Evolutionary conservation across 805 yeast species (phyloP).

Genomic region (Starmerella scarabaei): DNA sequence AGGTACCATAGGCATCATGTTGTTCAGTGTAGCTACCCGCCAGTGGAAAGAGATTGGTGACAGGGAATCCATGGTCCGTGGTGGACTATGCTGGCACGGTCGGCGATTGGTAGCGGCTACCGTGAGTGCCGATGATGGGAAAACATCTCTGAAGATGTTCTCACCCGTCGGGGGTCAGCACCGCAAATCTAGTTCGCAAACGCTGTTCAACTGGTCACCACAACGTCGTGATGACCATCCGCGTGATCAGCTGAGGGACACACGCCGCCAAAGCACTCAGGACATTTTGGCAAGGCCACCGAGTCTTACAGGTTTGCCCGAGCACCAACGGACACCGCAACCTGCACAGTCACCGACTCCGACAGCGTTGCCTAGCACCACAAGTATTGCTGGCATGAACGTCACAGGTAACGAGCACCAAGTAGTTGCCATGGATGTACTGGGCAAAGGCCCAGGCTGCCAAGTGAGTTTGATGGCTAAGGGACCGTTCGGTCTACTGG

Average conservation of each 20-base stretch:
- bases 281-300: neutral
- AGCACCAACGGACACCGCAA: neutral
- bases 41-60: conserved; percentile 37
- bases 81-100: conserved; percentile 32
- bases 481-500: conserved; percentile 21
- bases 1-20: conserved; percentile 36
- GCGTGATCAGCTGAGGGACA: neutral
- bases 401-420: conserved; percentile 22
- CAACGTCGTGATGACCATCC: too few species aligned
- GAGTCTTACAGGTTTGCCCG: neutral
- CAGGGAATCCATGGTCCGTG: conserved; percentile 27
- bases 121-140: conserved; percentile 22
- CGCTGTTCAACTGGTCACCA: too few species aligned
- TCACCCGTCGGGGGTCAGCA: conserved; percentile 23
- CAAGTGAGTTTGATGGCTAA: conserved; percentile 23
- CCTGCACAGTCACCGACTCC: neutral
- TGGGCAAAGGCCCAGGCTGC: conserved; percentile 25
- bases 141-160: conserved; percentile 27
- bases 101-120: conserved; percentile 27
- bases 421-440: conserved; percentile 22
- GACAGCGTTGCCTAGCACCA: conserved; percentile 6
- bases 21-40: conserved; percentile 32
- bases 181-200: neutral
- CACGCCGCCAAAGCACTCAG: conserved; percentile 1
- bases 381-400: conserved; percentile 3